Conservation (phyloP, 1,284 basidiomycete species). For the Trametes polyzona region DNA sequence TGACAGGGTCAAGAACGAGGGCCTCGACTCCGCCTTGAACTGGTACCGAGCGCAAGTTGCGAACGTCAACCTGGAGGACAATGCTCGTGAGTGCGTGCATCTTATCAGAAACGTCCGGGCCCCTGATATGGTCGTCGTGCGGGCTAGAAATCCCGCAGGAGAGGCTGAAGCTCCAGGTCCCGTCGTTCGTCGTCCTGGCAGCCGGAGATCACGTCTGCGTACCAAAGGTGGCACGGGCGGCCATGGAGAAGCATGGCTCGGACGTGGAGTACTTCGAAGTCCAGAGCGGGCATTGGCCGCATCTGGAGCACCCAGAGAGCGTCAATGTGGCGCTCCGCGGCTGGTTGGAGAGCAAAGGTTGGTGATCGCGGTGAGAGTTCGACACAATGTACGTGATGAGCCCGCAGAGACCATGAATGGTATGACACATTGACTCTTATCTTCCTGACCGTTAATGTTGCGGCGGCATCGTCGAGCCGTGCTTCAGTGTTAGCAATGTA, state of each 20-base stretch:
- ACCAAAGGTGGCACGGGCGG: background rate
- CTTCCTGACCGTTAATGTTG: too few species aligned
- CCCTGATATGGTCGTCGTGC: background rate
- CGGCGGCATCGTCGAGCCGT: too few species aligned
- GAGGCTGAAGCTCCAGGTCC: background rate
- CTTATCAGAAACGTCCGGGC: background rate
- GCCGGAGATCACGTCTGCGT: background rate
- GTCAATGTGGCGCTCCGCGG: background rate
- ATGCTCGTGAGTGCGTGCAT: background rate
- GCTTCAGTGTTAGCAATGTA: too few species aligned
- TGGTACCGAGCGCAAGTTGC: conserved; percentile 3
- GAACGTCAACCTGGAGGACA: background rate
- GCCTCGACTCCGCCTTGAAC: background rate
- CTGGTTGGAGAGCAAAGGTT: background rate
- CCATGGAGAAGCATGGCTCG: conserved; percentile 1
- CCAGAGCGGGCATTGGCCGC: background rate
- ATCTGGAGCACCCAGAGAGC: background rate
- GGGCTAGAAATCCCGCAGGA: background rate
- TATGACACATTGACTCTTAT: too few species aligned
- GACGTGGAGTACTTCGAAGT: background rate
- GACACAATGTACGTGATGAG: too few species aligned
- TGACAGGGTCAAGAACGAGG: background rate
- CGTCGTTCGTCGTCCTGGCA: background rate
- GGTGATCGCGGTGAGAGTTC: background rate
- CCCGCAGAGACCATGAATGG: too few species aligned